Evolutionary conservation across 1,284 basidiomycete species (phyloP), one percentile per base, ranked within the genome.

Genomic region (Trametes versicolor): DNA sequence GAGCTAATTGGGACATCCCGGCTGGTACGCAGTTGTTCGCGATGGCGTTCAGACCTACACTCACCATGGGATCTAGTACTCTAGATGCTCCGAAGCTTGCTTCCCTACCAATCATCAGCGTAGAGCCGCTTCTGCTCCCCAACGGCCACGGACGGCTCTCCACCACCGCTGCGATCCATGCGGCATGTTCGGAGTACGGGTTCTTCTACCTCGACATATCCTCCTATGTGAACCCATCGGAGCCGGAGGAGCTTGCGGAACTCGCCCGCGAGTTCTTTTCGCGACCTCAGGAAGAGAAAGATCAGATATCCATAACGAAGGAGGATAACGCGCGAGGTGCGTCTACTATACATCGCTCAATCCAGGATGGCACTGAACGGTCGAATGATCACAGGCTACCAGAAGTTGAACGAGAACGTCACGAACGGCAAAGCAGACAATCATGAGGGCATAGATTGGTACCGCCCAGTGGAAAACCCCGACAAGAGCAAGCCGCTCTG

Each of bases 161-260:
- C 2, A 83, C 85, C 0, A 86, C 91, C 5, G 79, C 82, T 21
- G 85, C 86, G 0, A 77, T 96, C 12, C 93, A 96, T 73, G 74
- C 79, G 0, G 94, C 93, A 15, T 95, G 93, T 73, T 73, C 90
- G 21, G 81, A 92, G 62, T 93, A 88, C 63, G 95, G 94, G 0
- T 96, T 96, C 83, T 95, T 96, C 79, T 97, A 96, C 75, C 82
- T 96, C 55, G 85, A 92, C 62, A 82, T 95, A 48, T 84, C 85
- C 10, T 77, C 82, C 2, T 91, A 83, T 69, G 76, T 88, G 21
- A 79, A 87, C 45, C 76, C 78, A 0, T 73, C 79, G 0, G 90
- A 94, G 70, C 84, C 90, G n/a, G 85, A 89, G 43, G 86, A 91
- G 66, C 83, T 95, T 6, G 77, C 86, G 0, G 75, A 78, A 8